Conservation (phyloP, 345 rosid genomes). For the Stellera chamaejasme region DNA sequence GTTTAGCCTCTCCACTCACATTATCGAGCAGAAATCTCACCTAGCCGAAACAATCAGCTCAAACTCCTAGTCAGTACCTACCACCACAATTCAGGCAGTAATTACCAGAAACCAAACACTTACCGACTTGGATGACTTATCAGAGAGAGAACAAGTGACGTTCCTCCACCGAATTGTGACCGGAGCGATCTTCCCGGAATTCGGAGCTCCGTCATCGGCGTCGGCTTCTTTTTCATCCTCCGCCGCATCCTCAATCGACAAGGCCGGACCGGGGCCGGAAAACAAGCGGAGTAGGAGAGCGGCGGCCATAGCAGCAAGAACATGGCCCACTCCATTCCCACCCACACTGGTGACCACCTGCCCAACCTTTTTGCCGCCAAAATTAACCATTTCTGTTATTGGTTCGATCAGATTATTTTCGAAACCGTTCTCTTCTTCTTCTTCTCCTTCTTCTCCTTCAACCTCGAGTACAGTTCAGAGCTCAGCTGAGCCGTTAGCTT, state of each 20-base stretch:
- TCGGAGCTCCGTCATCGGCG: slow-evolving; percentile 29
- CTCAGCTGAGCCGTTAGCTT: not conserved
- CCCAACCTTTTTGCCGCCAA: slow-evolving; percentile 63
- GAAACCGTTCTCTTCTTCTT: not conserved
- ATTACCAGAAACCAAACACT: slow-evolving; percentile 11
- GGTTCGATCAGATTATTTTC: not conserved
- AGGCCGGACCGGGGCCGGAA: slow-evolving; percentile 73
- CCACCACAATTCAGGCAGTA: not conserved
- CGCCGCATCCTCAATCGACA: slow-evolving; percentile 39
- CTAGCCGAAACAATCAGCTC: slow-evolving; percentile 24
- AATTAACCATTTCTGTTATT: slow-evolving; percentile 30
- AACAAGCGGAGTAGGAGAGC: slow-evolving; percentile 69
- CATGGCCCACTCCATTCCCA: slow-evolving; percentile 63
- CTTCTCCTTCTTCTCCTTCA: slow-evolving; percentile 1
- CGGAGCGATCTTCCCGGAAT: slow-evolving; percentile 47
- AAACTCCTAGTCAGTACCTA: too few species aligned
- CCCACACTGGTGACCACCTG: slow-evolving; percentile 49
- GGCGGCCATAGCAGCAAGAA: slow-evolving; percentile 68
- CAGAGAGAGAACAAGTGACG: slow-evolving; percentile 80
- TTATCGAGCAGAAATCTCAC: slow-evolving; percentile 77
- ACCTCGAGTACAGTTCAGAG: slow-evolving; percentile 3
- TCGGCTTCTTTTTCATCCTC: slow-evolving; percentile 19
- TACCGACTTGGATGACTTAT: slow-evolving; percentile 68
- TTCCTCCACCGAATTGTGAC: slow-evolving; percentile 75
- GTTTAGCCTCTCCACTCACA: slow-evolving; percentile 88